phyloP scores from a whole-genome alignment of 208 protist species.

The Trypanosoma vivax region DNA sequence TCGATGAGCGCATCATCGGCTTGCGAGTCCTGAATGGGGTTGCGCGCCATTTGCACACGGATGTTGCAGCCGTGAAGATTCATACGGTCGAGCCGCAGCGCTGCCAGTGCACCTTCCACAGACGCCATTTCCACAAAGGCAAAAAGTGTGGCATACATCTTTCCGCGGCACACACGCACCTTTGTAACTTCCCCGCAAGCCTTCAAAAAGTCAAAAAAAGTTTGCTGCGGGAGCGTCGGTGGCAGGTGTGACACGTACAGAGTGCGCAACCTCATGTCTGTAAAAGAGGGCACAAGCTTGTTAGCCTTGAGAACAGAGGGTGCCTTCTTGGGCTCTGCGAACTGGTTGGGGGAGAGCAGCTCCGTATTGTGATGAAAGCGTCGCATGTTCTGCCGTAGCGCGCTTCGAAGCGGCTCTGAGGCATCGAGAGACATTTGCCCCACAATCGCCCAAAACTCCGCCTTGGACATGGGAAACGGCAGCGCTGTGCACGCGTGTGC shows the following conservation, averaged over 20 bases:
- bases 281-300: background rate
- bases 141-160: slow-evolving; percentile 61
- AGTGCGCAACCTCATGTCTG: slow-evolving; percentile 53
- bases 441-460: slow-evolving; percentile 70
- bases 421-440: slow-evolving; percentile 28
- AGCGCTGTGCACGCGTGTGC: slow-evolving; percentile 52
- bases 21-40: slow-evolving; percentile 69
- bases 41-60: slow-evolving; percentile 67
- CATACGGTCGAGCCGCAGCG: slow-evolving; percentile 47
- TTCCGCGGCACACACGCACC: slow-evolving; percentile 65
- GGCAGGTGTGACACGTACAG: slow-evolving; percentile 75
- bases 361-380: slow-evolving; percentile 32
- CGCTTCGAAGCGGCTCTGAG: slow-evolving; percentile 18
- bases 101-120: slow-evolving; percentile 33
- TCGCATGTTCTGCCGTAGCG: slow-evolving; percentile 53
- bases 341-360: background rate
- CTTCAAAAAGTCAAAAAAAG: slow-evolving; percentile 50
- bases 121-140: slow-evolving; percentile 84
- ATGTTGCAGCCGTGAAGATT: slow-evolving; percentile 51
- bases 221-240: slow-evolving; percentile 41
- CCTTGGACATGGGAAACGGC: slow-evolving; percentile 44
- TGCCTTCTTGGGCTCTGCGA: background rate
- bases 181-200: slow-evolving; percentile 63
- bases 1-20: slow-evolving; percentile 52
- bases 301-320: background rate